Evolutionary conservation across 2,329 filamentous ascomycete species (phyloP), one percentile per base, ranked within the genome.

Genomic region (Teratosphaeria viscida): DNA sequence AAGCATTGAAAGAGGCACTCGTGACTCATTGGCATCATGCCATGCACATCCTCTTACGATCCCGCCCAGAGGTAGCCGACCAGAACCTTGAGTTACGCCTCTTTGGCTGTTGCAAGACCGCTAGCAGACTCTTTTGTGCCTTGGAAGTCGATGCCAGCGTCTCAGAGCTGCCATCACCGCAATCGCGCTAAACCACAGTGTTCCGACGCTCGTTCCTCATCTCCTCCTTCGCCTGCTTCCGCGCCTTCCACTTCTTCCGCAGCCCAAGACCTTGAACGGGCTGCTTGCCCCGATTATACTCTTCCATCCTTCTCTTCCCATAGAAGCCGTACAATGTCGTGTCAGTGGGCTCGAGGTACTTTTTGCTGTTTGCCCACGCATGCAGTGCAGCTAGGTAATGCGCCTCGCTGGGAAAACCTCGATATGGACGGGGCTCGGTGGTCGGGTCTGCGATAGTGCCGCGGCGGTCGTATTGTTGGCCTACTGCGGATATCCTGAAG

Each of bases 301-400:
- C 61, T 34, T 68, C 64, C 63, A 69, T 61, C 10, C 67, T 70
- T 47, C 62, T 68, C 52, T 61, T 53, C 3, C 70, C 70, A 53
- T 70, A 72, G 59, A 66, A 72, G 0, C 70, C 70, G 7, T 62
- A 32, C 32, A 72, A 23, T 1, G 57, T 56, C 10, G 61, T 66
- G 10, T 65, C 63, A 8, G 55, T 58, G 6, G 63, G 60, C 52
- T 69, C 60, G 5, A 68, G 54, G 54, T 67, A 72, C 55, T 64
- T 64, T 60, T 71, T 67, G 27, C 59, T 60, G 32, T 72, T 68
- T 12, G 68, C 69, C 67, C 69, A 72, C 27, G 64, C 66, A 8
- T 64, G 59, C 19, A 72, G 59, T 1, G 69, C 68, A 3, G 61
- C 62, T 6, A 70, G 64, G 32, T 72, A 71, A 47, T 65, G 62